These are phyloP conservation scores for Solanum chmielewskii DNA, from an alignment of 257 asterid genomes.

Conservation along the genomic window DNA sequence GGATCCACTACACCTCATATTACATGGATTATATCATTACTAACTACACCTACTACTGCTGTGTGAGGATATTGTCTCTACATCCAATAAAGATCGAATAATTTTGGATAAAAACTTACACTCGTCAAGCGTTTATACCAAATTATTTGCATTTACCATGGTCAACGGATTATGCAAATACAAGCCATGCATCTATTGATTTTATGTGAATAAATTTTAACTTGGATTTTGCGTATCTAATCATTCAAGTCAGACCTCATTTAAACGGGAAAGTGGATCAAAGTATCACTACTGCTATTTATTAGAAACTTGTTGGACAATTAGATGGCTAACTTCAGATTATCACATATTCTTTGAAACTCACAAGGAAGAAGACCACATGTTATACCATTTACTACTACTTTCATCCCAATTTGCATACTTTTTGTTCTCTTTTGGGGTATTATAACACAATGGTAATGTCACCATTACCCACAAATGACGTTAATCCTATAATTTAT, in stretches of 20 bases:
- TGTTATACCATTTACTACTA: background rate
- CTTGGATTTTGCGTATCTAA: background rate
- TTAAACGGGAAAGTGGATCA: background rate
- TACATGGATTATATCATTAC: no score
- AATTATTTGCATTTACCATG: background rate
- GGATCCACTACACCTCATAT: no score
- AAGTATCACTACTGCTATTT: background rate
- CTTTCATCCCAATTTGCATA: background rate
- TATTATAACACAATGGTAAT: background rate
- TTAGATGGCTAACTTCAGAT: background rate
- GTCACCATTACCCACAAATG: background rate
- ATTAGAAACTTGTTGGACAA: background rate
- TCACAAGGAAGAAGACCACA: background rate
- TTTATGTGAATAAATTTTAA: background rate
- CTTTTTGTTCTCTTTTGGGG: background rate
- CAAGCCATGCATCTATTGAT: background rate
- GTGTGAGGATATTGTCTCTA: background rate
- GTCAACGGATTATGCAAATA: background rate
- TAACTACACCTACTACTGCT: background rate
- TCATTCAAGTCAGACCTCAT: background rate
- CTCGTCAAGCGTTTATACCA: background rate
- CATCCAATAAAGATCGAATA: background rate
- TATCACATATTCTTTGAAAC: background rate
- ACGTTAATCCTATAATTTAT: background rate
- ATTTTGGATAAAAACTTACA: background rate